Conservation (phyloP, 78 protist species). For the Acrasis kona region DNA sequence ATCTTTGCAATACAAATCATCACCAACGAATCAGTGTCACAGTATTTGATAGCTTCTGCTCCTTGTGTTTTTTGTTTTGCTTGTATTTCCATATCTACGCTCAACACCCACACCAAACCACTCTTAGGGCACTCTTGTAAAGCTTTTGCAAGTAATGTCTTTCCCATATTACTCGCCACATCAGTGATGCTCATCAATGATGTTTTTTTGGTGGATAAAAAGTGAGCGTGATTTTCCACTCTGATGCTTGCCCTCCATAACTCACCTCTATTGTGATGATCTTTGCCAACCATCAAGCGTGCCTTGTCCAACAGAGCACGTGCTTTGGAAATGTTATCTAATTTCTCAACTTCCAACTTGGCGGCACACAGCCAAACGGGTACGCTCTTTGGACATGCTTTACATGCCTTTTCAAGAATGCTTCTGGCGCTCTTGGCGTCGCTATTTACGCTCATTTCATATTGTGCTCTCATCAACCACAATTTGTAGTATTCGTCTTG, state of each 20-base stretch:
- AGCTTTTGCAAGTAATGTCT: slow-evolving; percentile 23
- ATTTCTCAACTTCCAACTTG: slow-evolving; percentile 28
- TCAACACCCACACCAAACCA: slow-evolving; percentile 83
- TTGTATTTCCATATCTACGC: slow-evolving; percentile 53
- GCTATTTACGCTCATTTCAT: slow-evolving; percentile 18
- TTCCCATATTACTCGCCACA: slow-evolving; percentile 1
- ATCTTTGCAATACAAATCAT: slow-evolving; percentile 42
- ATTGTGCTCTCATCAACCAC: slow-evolving; percentile 80
- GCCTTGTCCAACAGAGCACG: slow-evolving; percentile 65
- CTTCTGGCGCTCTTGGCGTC: slow-evolving; percentile 35
- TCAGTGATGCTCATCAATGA: no score
- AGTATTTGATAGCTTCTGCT: slow-evolving; percentile 61
- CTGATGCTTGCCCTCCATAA: slow-evolving; percentile 59
- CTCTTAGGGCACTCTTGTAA: slow-evolving; percentile 73
- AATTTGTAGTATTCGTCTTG: slow-evolving; percentile 55
- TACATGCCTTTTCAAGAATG: slow-evolving; percentile 7
- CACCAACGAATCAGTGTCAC: slow-evolving; percentile 43
- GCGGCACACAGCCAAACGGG: slow-evolving; percentile 69
- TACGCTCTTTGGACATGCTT: slow-evolving; percentile 22
- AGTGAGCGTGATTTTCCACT: no score
- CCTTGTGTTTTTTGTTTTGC: slow-evolving; percentile 38
- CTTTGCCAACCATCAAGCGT: no score
- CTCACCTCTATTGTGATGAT: slow-evolving; percentile 33
- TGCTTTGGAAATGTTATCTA: background rate
- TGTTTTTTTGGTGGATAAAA: no score